Evolutionary conservation across 192 early-diverging fungal genomes (phyloP), one percentile per base, ranked within the genome.

Genomic region (Entomortierella lignicola): DNA sequence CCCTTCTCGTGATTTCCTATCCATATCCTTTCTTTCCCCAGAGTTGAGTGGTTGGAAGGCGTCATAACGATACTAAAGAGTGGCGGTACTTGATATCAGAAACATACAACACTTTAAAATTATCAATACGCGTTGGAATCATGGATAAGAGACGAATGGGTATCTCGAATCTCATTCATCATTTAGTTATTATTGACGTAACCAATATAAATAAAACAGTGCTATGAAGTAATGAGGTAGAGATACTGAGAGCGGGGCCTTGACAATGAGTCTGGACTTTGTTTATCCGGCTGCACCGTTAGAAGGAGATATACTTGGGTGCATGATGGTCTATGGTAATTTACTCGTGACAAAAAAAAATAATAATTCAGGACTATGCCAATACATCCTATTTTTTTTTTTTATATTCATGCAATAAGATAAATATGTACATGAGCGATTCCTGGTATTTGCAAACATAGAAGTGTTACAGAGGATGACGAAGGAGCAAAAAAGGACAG

Each of bases 31-130:
- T 63, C 53, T 63, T 43, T 66, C 61, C 70, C 70, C 55, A 63
- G 70, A 72, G 61, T 72, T 73, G 63, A 66, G 63, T 42, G 32
- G 71, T 72, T 63, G 41, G 10, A 51, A 12, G 30, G 52, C 71
- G 71, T 73, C 71, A 73, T 73, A 73, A 73, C 71, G 71, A 72
- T 72, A 18, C 70, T 53, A 72, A 64, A 43, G 55, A 64, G 64
- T 54, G 61, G 59, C 13, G 41, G 56, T 34, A 44, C 41, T 29
- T 47, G 69, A 25, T 39, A 53, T 50, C 58, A 69, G 37, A 42
- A 13, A 42, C 39, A 13, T 10, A 42, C 8, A 42, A 42, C 8
- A 42, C 39, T 42, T 42, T 17, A 60, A 8, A 32, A n/a, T n/a
- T n/a, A n/a, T n/a, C n/a, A n/a, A n/a, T n/a, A n/a, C n/a, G n/a